Percentiles rank a stretch among this genome's conserved stretches.
These are phyloP conservation scores for Trichosanthes truncata DNA, from an alignment of 306 rosid species.

Conservation along the genomic window DNA sequence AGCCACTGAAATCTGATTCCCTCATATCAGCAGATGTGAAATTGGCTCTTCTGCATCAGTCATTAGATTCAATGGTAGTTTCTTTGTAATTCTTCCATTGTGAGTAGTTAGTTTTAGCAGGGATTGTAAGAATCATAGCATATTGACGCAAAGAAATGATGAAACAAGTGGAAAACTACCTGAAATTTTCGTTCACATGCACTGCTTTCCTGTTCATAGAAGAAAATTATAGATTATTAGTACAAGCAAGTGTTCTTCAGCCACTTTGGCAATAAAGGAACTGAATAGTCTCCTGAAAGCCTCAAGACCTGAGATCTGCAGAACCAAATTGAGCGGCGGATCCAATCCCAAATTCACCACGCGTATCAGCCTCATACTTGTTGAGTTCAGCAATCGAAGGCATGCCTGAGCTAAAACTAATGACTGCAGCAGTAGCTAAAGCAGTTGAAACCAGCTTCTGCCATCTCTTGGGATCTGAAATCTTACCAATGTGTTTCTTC, in stretches of 20 bases:
- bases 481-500: slow-evolving; percentile 13
- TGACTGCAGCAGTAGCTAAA: slow-evolving; percentile 46
- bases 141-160: background rate
- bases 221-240: background rate
- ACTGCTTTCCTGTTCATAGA: slow-evolving; percentile 58
- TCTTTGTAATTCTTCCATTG: background rate
- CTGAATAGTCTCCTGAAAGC: background rate
- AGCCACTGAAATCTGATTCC: slow-evolving; percentile 91
- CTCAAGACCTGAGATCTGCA: slow-evolving; percentile 69
- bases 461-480: slow-evolving; percentile 39
- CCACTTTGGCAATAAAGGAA: background rate
- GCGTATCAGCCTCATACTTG: slow-evolving; percentile 61
- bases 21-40: slow-evolving; percentile 98
- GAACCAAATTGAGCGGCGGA: slow-evolving; percentile 95
- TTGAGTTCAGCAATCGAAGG: slow-evolving; percentile 86
- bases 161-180: slow-evolving; percentile 29
- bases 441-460: slow-evolving; percentile 47
- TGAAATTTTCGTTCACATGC: slow-evolving; percentile 87
- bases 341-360: slow-evolving; percentile 93
- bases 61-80: slow-evolving; percentile 1
- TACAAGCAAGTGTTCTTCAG: background rate
- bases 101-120: background rate
- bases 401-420: slow-evolving; percentile 49
- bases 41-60: slow-evolving; percentile 84
- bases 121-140: background rate